Base-by-base conservation (phyloP, 2,329 filamentous ascomycete species). In the Penicillium corylophilum region DNA sequence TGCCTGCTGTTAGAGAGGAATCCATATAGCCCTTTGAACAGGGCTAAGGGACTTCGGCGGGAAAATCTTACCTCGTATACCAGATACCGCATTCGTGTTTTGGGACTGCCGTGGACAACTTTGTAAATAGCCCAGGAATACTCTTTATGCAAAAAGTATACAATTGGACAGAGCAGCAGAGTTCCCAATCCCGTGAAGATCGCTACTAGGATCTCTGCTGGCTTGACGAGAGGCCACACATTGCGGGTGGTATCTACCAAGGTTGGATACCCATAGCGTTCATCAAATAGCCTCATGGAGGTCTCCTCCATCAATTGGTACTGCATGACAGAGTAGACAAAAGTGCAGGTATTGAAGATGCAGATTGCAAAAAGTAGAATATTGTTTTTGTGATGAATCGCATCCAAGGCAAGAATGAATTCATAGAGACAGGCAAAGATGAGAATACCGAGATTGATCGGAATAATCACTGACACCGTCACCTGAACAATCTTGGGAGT, bases 111-210 rank as follows among this genome's bases (percentile, higher is more conserved):
- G 13, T 57, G 54, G 6, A 61, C 51, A 31, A 43, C 43, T 31
- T 46, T 46, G 38, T 62, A 62, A 36, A 61, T 57, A 3, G 49
- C 49, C 60, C 60, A 62, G 1, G 56, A 45, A 54, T 55, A 62
- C 23, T 61, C 48, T 13, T 47, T 55, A 28, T 59, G 56, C 18
- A 61, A 42, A 13, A 41, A 31, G 42, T 55, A 62, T 0, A 56
- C 52, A 43, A 46, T 44, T 8, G 47, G 46, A 47, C 53, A 57
- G 1, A 59, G 40, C 7, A 42, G 15, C 3, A 56, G 12, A 12
- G 55, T 57, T 5, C 48, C 48, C 9, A 57, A n/a, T 13, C 52
- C 50, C 22, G 56, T 47, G n/a, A 61, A n/a, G n/a, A 59, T 53
- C 5, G 53, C 51, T 5, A 50, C 46, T 0, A 50, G 41, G 3